Evolutionary conservation across 345 rosid genomes (phyloP).

Genomic region (Zanthoxylum bungeanum): DNA sequence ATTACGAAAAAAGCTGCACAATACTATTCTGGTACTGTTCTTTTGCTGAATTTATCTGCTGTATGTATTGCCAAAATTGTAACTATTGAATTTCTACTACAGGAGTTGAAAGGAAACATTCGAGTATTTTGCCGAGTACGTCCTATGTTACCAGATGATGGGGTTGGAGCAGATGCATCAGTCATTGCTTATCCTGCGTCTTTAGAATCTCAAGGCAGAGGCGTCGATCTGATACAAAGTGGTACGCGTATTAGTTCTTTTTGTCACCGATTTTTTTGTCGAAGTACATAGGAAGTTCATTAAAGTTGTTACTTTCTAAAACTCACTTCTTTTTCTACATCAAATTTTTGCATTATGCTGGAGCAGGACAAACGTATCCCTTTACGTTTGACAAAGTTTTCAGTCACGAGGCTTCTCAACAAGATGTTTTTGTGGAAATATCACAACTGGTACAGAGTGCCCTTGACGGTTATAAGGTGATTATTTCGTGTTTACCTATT

Average conservation of each 20-base stretch:
- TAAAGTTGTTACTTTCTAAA: neutral
- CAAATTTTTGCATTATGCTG: neutral
- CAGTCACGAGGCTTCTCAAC: constrained; percentile 75
- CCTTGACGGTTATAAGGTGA: constrained; percentile 94
- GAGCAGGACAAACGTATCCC: constrained; percentile 73
- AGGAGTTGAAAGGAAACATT: constrained; percentile 98
- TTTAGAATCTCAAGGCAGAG: constrained; percentile 67
- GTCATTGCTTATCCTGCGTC: constrained; percentile 72
- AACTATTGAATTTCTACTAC: constrained; percentile 7
- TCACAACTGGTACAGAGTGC: constrained; percentile 96
- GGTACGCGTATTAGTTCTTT: constrained; percentile 37
- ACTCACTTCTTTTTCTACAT: neutral
- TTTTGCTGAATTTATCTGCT: neutral
- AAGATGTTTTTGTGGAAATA: constrained; percentile 85
- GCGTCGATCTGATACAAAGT: constrained; percentile 72
- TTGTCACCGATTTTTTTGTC: neutral
- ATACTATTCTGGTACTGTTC: constrained; percentile 69
- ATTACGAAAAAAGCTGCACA: constrained; percentile 77
- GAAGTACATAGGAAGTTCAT: neutral
- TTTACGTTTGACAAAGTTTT: constrained; percentile 96
- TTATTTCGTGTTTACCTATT: neutral
- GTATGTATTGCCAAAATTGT: neutral
- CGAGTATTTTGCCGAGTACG: constrained; percentile 96
- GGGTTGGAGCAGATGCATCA: constrained; percentile 45
- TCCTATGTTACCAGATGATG: constrained; percentile 76